phyloP scores from a whole-genome alignment of 345 rosid genomes.

The Salix purpurea region DNA sequence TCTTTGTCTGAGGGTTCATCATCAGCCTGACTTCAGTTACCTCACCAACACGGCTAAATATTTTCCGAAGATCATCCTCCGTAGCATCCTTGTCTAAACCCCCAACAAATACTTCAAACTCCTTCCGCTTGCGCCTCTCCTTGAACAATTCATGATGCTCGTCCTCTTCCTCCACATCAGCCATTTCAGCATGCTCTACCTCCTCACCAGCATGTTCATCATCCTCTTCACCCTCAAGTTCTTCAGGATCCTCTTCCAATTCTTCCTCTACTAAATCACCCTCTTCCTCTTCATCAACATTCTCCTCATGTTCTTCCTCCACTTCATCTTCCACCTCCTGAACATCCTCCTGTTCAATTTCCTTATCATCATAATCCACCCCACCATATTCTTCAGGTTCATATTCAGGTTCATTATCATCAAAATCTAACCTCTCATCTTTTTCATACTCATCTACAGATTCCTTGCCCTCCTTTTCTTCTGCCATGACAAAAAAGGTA shows the following conservation, averaged over 20 bases:
- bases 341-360: slow-evolving; percentile 51
- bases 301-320: slow-evolving; percentile 59
- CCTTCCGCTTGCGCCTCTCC: slow-evolving; percentile 94
- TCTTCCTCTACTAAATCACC: slow-evolving; percentile 63
- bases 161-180: slow-evolving; percentile 49
- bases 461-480: slow-evolving; percentile 60
- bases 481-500: slow-evolving; percentile 52
- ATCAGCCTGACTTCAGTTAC: slow-evolving; percentile 77
- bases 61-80: slow-evolving; percentile 77
- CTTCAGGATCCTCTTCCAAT: slow-evolving; percentile 56
- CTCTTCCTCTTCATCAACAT: slow-evolving; percentile 54
- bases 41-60: slow-evolving; percentile 73
- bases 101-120: slow-evolving; percentile 93
- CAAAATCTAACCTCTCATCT: slow-evolving; percentile 74
- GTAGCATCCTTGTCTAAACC: slow-evolving; percentile 85
- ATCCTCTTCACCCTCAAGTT: slow-evolving; percentile 52
- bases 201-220: slow-evolving; percentile 50
- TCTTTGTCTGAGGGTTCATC: slow-evolving; percentile 89
- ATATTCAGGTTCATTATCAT: slow-evolving; percentile 72
- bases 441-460: slow-evolving; percentile 62
- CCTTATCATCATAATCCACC: slow-evolving; percentile 73
- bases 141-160: slow-evolving; percentile 67
- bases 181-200: slow-evolving; percentile 44
- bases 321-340: slow-evolving; percentile 46
- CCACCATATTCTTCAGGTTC: slow-evolving; percentile 39